These are phyloP conservation scores for Tieghemiomyces parasiticus DNA, from an alignment of 192 early-diverging fungal genomes.

Conservation along the genomic window DNA sequence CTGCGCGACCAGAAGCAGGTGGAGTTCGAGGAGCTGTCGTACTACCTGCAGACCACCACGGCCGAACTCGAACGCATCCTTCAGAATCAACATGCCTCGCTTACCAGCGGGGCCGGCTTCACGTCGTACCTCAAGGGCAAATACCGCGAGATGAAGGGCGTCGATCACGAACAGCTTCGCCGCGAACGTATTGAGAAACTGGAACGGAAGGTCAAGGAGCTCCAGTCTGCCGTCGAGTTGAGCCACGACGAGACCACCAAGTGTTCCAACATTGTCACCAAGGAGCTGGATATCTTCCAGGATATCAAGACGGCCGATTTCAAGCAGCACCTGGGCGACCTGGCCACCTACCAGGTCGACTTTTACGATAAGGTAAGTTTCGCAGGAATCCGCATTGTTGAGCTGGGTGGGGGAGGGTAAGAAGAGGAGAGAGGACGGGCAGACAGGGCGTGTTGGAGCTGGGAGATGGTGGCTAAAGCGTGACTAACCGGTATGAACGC, in stretches of 20 bases:
- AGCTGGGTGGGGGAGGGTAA: not conserved
- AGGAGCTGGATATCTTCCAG: slow-evolving; percentile 77
- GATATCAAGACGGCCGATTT: slow-evolving; percentile 66
- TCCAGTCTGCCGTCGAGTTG: slow-evolving; percentile 63
- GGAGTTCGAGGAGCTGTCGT: slow-evolving; percentile 79
- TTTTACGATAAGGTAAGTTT: slow-evolving; percentile 52
- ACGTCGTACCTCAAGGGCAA: slow-evolving; percentile 75
- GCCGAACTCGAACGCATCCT: slow-evolving; percentile 57
- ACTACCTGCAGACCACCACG: slow-evolving; percentile 53
- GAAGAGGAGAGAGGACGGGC: not conserved
- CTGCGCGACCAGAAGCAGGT: slow-evolving; percentile 90
- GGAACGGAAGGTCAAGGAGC: slow-evolving; percentile 52
- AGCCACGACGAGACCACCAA: slow-evolving; percentile 50
- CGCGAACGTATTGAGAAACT: slow-evolving; percentile 67
- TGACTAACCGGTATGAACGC: not conserved
- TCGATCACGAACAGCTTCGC: slow-evolving; percentile 66
- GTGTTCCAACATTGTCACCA: slow-evolving; percentile 63
- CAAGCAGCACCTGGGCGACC: slow-evolving; percentile 54
- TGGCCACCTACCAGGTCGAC: slow-evolving; percentile 66
- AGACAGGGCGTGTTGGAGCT: not conserved
- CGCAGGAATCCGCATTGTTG: not conserved
- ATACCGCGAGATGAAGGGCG: slow-evolving; percentile 74
- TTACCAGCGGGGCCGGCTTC: slow-evolving; percentile 34
- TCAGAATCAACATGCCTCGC: slow-evolving; percentile 25
- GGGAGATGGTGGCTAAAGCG: not conserved